Conservation (phyloP, 169 alveolate species). For the Hepatocystis sp. region DNA sequence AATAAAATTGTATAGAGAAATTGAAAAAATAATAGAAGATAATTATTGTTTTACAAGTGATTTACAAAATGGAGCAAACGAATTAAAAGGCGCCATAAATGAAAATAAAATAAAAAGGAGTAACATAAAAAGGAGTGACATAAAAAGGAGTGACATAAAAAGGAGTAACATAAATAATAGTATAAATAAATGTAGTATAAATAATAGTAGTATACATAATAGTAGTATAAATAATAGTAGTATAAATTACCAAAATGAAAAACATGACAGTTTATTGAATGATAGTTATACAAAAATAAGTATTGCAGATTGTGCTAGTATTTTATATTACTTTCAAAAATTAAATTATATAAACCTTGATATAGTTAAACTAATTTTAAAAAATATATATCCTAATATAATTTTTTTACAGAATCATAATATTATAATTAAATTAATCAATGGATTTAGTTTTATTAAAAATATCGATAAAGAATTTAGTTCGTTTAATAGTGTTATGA, state of each 20-base stretch:
- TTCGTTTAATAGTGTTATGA: slow-evolving; percentile 30
- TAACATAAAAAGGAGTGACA: too few species aligned
- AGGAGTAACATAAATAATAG: too few species aligned
- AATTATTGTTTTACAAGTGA: not conserved
- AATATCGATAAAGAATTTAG: slow-evolving; percentile 32
- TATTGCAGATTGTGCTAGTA: slow-evolving; percentile 15
- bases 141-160: too few species aligned
- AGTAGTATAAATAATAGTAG: too few species aligned
- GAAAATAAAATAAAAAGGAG: too few species aligned
- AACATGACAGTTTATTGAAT: not conserved
- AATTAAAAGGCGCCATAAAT: too few species aligned
- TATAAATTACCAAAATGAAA: not conserved
- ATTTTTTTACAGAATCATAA: slow-evolving; percentile 22
- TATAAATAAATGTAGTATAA: too few species aligned
- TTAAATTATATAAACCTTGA: slow-evolving; percentile 34
- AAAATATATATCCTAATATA: slow-evolving; percentile 28
- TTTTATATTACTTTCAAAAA: slow-evolving; percentile 31
- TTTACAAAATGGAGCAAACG: not conserved
- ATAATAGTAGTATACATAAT: too few species aligned
- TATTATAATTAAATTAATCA: slow-evolving; percentile 21
- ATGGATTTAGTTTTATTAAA: slow-evolving; percentile 33
- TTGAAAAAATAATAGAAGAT: slow-evolving; percentile 1
- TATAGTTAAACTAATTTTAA: slow-evolving; percentile 16
- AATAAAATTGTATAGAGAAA: not conserved
- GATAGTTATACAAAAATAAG: slow-evolving; percentile 15